Evolutionary conservation across 2,329 filamentous ascomycete genomes (phyloP).

Genomic region (Lachnellula arida): DNA sequence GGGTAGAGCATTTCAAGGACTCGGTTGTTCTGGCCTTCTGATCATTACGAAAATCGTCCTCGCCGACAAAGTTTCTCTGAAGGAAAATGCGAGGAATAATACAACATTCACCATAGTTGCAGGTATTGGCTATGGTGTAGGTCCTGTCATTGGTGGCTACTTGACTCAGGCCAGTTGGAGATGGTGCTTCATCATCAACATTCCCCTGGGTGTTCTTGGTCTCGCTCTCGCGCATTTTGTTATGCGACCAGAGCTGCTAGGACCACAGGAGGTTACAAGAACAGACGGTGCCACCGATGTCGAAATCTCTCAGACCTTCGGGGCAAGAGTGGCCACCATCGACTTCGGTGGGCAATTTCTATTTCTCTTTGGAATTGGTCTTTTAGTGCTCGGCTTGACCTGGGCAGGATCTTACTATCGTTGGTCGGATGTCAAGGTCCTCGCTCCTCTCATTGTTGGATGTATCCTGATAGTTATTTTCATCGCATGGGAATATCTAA

Average conservation of each 20-base stretch:
- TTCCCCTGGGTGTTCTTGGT: slow-evolving; percentile 50
- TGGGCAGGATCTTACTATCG: slow-evolving; percentile 41
- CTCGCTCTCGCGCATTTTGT: slow-evolving; percentile 52
- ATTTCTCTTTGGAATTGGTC: slow-evolving; percentile 38
- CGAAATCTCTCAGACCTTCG: slow-evolving; percentile 22
- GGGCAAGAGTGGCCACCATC: slow-evolving; percentile 46
- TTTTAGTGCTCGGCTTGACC: slow-evolving; percentile 42
- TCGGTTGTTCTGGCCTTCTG: slow-evolving; percentile 56
- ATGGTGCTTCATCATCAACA: slow-evolving; percentile 62
- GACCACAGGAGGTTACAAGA: slow-evolving; percentile 40
- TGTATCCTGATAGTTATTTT: slow-evolving; percentile 35
- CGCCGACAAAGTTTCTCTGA: slow-evolving; percentile 57
- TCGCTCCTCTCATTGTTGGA: slow-evolving; percentile 37
- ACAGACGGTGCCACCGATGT: slow-evolving; percentile 41
- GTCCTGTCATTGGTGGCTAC: slow-evolving; percentile 56
- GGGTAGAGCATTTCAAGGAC: slow-evolving; percentile 58
- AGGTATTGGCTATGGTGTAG: slow-evolving; percentile 51
- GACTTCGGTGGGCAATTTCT: slow-evolving; percentile 53
- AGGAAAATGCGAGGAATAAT: slow-evolving; percentile 59
- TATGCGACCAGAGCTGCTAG: slow-evolving; percentile 54
- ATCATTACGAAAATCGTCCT: slow-evolving; percentile 59
- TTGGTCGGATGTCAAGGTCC: slow-evolving; percentile 36
- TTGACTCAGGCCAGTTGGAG: slow-evolving; percentile 54
- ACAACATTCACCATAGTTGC: slow-evolving; percentile 56
- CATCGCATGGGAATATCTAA: slow-evolving; percentile 41